A percentile compares a stretch with the other conserved stretches of the same genome.
Evolutionary conservation across 768 basidiomycete genomes (phyloP).

Genomic region (Exsudoporus frostii): DNA sequence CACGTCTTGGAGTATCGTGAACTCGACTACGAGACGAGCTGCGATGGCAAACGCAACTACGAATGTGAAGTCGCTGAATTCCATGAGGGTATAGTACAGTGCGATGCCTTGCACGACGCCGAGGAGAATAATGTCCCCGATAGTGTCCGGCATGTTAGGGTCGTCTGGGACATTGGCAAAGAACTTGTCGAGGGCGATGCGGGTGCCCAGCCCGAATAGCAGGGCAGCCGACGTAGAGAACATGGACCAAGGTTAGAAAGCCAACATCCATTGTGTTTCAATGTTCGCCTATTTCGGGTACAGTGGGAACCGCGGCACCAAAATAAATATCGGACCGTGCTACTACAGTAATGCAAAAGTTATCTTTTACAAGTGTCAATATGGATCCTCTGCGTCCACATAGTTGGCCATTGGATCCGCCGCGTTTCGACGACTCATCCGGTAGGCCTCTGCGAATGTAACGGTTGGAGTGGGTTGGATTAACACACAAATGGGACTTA

Average conservation of each 20-base stretch:
- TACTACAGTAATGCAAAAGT: too few species aligned
- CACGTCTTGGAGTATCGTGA: slow-evolving; percentile 50
- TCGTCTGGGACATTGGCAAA: slow-evolving; percentile 40
- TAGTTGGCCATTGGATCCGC: slow-evolving; percentile 96
- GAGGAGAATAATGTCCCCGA: slow-evolving; percentile 60
- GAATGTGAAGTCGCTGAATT: slow-evolving; percentile 51
- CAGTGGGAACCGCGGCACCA: slow-evolving; percentile 14
- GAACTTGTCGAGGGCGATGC: slow-evolving; percentile 61
- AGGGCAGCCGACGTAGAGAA: slow-evolving; percentile 62
- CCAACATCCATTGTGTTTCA: slow-evolving; percentile 16
- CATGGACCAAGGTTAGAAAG: slow-evolving; percentile 34
- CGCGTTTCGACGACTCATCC: slow-evolving; percentile 63
- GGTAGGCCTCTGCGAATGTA: slow-evolving; percentile 79
- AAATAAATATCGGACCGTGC: slow-evolving; percentile 5
- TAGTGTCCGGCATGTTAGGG: slow-evolving; percentile 28
- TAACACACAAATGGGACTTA: slow-evolving; percentile 33
- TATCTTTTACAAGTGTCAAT: too few species aligned
- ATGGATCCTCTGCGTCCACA: slow-evolving; percentile 52
- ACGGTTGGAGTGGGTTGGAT: slow-evolving; percentile 6
- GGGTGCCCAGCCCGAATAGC: slow-evolving; percentile 70
- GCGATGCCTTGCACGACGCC: slow-evolving; percentile 77
- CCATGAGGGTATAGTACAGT: slow-evolving; percentile 61
- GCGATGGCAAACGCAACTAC: slow-evolving; percentile 55
- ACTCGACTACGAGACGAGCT: slow-evolving; percentile 65
- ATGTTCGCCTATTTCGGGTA: slow-evolving; percentile 22